A percentile compares a stretch with the other conserved stretches of the same genome.
Evolutionary conservation across 2,329 filamentous ascomycete species (phyloP).

Genomic region (Monosporascus sp.): DNA sequence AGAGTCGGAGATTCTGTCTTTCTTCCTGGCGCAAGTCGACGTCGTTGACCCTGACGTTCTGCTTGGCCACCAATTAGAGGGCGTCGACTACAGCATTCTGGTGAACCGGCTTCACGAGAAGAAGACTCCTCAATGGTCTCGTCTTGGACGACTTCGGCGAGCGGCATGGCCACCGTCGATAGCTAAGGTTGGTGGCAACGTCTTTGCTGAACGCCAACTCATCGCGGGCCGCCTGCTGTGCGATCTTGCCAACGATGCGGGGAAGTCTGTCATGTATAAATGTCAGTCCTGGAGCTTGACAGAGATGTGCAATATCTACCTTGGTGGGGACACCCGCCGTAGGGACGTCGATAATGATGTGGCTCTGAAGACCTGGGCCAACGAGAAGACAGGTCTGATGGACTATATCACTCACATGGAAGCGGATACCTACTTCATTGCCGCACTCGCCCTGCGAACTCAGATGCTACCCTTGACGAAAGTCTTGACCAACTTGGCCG

Average conservation of each 20-base stretch:
- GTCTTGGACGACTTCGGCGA: slow-evolving; percentile 80
- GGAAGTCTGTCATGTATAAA: slow-evolving; percentile 94
- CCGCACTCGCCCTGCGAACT: slow-evolving; percentile 79
- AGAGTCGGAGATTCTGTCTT: slow-evolving; percentile 78
- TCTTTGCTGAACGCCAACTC: slow-evolving; percentile 88
- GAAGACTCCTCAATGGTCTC: slow-evolving; percentile 91
- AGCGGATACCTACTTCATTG: slow-evolving; percentile 92
- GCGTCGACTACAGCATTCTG: slow-evolving; percentile 90
- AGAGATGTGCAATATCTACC: slow-evolving; percentile 92
- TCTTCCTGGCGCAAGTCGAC: slow-evolving; percentile 85
- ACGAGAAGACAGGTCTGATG: slow-evolving; percentile 77
- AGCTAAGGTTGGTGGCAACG: slow-evolving; percentile 78
- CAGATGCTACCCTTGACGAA: slow-evolving; percentile 94
- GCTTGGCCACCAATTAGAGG: slow-evolving; percentile 91
- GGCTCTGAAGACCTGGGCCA: slow-evolving; percentile 81
- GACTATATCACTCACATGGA: slow-evolving; percentile 94
- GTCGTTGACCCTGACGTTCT: slow-evolving; percentile 89
- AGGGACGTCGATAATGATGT: slow-evolving; percentile 85
- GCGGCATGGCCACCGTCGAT: slow-evolving; percentile 83
- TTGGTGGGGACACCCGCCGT: slow-evolving; percentile 65
- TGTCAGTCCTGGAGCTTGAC: slow-evolving; percentile 98
- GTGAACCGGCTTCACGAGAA: slow-evolving; percentile 82
- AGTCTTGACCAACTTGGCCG: slow-evolving; percentile 90
- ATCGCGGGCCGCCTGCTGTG: slow-evolving; percentile 86
- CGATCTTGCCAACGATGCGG: slow-evolving; percentile 91